These are phyloP conservation scores for Globisporangium echinulatum DNA, from an alignment of 352 stramenopile genomes.

Conservation along the genomic window DNA sequence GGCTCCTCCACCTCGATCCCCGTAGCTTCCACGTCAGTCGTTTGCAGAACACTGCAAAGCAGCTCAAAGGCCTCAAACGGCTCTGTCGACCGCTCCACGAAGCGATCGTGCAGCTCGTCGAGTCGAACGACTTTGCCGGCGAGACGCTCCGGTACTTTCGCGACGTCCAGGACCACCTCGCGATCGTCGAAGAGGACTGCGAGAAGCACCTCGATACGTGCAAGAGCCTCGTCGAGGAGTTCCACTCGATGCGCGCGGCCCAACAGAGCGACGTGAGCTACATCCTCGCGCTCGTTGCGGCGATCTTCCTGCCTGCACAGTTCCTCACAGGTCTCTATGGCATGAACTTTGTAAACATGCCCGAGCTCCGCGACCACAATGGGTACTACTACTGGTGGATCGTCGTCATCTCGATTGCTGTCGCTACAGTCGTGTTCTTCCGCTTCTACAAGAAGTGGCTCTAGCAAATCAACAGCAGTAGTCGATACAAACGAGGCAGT, in stretches of 20 bases:
- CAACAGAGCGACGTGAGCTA: slow-evolving; percentile 78
- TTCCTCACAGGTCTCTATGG: slow-evolving; percentile 86
- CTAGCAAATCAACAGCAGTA: slow-evolving; percentile 11
- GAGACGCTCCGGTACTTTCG: slow-evolving; percentile 77
- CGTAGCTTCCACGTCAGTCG: slow-evolving; percentile 53
- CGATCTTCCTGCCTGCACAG: slow-evolving; percentile 77
- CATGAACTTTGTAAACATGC: slow-evolving; percentile 89
- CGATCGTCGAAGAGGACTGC: slow-evolving; percentile 74
- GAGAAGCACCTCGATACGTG: slow-evolving; percentile 73
- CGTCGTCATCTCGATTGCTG: slow-evolving; percentile 39
- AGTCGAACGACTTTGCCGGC: slow-evolving; percentile 63
- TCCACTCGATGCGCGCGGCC: slow-evolving; percentile 51
- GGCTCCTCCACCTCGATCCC: slow-evolving; percentile 46
- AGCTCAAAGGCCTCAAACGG: slow-evolving; percentile 68
- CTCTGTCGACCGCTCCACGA: slow-evolving; percentile 72
- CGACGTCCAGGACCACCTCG: slow-evolving; percentile 82
- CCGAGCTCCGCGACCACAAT: slow-evolving; percentile 64
- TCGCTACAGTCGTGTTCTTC: slow-evolving; percentile 46
- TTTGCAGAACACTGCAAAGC: slow-evolving; percentile 50
- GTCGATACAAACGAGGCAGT: not conserved
- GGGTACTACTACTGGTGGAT: slow-evolving; percentile 83
- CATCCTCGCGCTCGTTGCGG: slow-evolving; percentile 73
- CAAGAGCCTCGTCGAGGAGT: slow-evolving; percentile 56
- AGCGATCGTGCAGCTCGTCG: slow-evolving; percentile 59
- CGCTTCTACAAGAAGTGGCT: slow-evolving; percentile 76